These are phyloP conservation scores for Candida gorgasii DNA, from an alignment of 805 yeast genomes.

Conservation along the genomic window DNA sequence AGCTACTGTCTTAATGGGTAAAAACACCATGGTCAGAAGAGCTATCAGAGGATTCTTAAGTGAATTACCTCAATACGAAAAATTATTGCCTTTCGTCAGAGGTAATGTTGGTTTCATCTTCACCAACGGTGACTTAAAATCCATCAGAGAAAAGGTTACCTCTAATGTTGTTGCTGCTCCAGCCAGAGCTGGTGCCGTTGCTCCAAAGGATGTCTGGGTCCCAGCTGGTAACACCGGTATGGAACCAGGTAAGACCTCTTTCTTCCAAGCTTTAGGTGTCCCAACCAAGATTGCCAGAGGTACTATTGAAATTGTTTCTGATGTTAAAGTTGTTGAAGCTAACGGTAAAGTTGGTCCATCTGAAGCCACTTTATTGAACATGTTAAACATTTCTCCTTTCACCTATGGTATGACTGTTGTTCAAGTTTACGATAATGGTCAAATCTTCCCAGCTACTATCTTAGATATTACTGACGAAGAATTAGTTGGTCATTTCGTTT, in stretches of 20 bases:
- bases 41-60: slow-evolving; percentile 94
- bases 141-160: slow-evolving; percentile 83
- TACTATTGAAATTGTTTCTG: slow-evolving; percentile 98
- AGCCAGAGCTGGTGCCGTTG: slow-evolving; percentile 99
- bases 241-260: slow-evolving; percentile 99
- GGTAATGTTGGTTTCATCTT: slow-evolving; percentile 99
- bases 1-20: slow-evolving; percentile 98
- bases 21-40: slow-evolving; percentile 99
- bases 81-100: slow-evolving; percentile 87
- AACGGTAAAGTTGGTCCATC: slow-evolving; percentile 96
- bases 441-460: slow-evolving; percentile 94
- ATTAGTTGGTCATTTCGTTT: slow-evolving; percentile 86
- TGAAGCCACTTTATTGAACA: slow-evolving; percentile 97
- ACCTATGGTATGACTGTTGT: slow-evolving; percentile 96
- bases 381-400: slow-evolving; percentile 99
- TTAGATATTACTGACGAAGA: slow-evolving; percentile 98
- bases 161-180: slow-evolving; percentile 99
- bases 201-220: slow-evolving; percentile 96
- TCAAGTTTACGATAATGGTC: slow-evolving; percentile 98
- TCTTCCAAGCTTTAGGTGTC: slow-evolving; percentile 99
- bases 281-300: slow-evolving; percentile 99
- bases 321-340: slow-evolving; percentile 90
- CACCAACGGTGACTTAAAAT: slow-evolving; percentile 95
- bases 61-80: slow-evolving; percentile 96
- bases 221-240: slow-evolving; percentile 99